phyloP scores from a whole-genome alignment of 1,284 basidiomycete species.

The Gymnopus androsaceus region DNA sequence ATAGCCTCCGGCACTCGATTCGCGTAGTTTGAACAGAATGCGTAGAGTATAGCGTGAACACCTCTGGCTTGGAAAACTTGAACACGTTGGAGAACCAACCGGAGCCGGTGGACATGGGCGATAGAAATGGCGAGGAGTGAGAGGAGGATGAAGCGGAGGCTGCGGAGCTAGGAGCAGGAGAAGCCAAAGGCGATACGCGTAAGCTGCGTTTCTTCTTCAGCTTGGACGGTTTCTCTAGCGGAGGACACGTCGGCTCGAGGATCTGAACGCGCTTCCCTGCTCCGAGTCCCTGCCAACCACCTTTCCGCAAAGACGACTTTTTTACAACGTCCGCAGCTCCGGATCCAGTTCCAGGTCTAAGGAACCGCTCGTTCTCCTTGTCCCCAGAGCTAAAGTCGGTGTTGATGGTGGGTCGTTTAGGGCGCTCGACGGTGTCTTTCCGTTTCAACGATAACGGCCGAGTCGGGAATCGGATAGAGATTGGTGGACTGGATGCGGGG shows the following conservation, averaged over 20 bases:
- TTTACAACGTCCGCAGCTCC: slow-evolving; percentile 27
- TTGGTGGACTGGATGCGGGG: not conserved
- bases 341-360: slow-evolving; percentile 14
- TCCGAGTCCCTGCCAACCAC: slow-evolving; percentile 26
- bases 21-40: slow-evolving; percentile 71
- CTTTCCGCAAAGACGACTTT: slow-evolving; percentile 46
- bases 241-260: slow-evolving; percentile 50
- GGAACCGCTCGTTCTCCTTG: slow-evolving; percentile 37
- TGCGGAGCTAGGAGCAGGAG: slow-evolving; percentile 33
- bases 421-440: slow-evolving; percentile 12
- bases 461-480: not conserved
- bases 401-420: slow-evolving; percentile 25
- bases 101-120: slow-evolving; percentile 52
- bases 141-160: slow-evolving; percentile 37
- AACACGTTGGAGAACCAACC: slow-evolving; percentile 91
- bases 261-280: slow-evolving; percentile 49
- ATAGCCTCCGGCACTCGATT: slow-evolving; percentile 70
- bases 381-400: slow-evolving; percentile 20
- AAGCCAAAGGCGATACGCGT: not conserved
- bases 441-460: slow-evolving; percentile 16
- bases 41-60: slow-evolving; percentile 64
- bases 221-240: slow-evolving; percentile 34
- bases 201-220: slow-evolving; percentile 45
- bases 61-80: slow-evolving; percentile 72
- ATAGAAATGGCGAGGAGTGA: slow-evolving; percentile 38